Percentiles rank a stretch among this genome's conserved stretches.
phyloP scores from a whole-genome alignment of 768 basidiomycete genomes.

The Lactarius tabidus region DNA sequence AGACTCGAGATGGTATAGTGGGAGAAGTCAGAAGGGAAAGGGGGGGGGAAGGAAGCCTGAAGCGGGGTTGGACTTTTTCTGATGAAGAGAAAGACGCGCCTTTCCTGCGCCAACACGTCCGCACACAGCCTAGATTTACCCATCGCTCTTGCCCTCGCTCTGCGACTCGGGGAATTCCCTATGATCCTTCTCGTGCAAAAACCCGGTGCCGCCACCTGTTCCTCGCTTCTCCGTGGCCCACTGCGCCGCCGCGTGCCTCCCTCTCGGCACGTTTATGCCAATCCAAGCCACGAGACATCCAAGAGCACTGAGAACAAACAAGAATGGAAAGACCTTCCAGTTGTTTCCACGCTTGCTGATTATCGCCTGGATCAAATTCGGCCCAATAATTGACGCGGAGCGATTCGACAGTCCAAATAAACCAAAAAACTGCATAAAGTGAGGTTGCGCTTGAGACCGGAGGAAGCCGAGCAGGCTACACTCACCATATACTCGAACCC shows the following conservation, averaged over 20 bases:
- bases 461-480: background rate
- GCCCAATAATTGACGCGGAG: slow-evolving; percentile 80
- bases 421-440: slow-evolving; percentile 64
- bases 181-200: background rate
- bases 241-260: slow-evolving; percentile 37
- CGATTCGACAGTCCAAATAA: slow-evolving; percentile 42
- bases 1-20: too few species aligned
- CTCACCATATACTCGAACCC: slow-evolving; percentile 79
- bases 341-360: slow-evolving; percentile 67
- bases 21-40: too few species aligned
- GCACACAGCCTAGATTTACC: background rate
- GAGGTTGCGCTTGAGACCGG: too few species aligned
- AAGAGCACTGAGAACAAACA: slow-evolving; percentile 62
- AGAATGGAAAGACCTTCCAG: slow-evolving; percentile 82
- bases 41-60: too few species aligned
- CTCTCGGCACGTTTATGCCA: slow-evolving; percentile 39
- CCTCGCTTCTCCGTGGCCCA: slow-evolving; percentile 34
- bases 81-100: too few species aligned
- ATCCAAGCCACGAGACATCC: slow-evolving; percentile 82
- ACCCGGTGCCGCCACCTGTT: background rate
- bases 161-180: background rate
- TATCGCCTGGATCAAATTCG: slow-evolving; percentile 80
- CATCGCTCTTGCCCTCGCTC: background rate
- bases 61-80: too few species aligned
- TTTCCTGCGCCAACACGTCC: too few species aligned